These are phyloP conservation scores for Angomonas ambiguus DNA, from an alignment of 208 protist genomes.

Conservation along the genomic window DNA sequence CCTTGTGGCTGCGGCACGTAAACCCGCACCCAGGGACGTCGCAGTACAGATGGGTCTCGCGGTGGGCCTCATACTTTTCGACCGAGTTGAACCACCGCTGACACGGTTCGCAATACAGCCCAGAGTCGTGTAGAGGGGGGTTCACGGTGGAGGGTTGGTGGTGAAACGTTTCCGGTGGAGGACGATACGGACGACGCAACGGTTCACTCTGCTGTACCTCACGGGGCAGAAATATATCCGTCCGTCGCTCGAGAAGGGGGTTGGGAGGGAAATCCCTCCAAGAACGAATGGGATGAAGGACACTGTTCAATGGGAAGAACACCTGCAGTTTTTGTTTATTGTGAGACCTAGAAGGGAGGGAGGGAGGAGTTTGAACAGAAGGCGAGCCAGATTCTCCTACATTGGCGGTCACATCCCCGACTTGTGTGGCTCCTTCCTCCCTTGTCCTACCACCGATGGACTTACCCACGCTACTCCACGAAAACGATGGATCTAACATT, in stretches of 20 bases:
- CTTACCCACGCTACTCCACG: not conserved
- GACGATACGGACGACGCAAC: not conserved
- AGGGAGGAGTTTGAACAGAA: not conserved
- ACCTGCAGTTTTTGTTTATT: conserved; percentile 1
- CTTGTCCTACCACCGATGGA: too few species aligned
- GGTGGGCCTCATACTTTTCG: conserved; percentile 54
- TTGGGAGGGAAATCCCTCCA: not conserved
- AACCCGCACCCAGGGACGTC: conserved; percentile 74
- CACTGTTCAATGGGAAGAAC: not conserved
- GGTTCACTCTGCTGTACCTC: not conserved
- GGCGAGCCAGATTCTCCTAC: too few species aligned
- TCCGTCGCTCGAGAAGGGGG: not conserved
- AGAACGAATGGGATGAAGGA: not conserved
- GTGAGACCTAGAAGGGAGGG: not conserved
- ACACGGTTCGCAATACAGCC: conserved; percentile 76
- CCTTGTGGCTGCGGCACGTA: conserved; percentile 61
- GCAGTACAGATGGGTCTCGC: conserved; percentile 80
- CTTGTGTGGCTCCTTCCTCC: too few species aligned
- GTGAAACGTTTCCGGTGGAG: too few species aligned
- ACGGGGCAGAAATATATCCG: not conserved
- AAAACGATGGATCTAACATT: not conserved
- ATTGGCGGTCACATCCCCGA: not conserved
- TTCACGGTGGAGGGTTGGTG: not conserved
- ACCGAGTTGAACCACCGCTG: conserved; percentile 62
- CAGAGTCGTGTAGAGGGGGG: conserved; percentile 22